These are phyloP conservation scores for Boletus vinaceobasis DNA, from an alignment of 768 basidiomycete species.

Conservation along the genomic window DNA sequence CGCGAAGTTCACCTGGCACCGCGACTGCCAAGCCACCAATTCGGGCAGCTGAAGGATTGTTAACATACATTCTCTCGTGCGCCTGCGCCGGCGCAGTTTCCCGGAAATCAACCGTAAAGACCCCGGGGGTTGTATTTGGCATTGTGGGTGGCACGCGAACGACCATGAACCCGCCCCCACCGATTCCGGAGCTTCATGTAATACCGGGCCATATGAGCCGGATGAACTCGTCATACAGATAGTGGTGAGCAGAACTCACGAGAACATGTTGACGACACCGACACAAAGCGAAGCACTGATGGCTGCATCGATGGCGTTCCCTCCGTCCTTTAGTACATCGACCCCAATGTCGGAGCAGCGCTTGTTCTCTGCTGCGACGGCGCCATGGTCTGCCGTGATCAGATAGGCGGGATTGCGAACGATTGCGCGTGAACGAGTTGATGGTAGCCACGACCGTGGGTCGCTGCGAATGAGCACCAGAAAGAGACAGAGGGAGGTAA, in stretches of 20 bases:
- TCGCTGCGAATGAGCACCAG: conserved; percentile 1
- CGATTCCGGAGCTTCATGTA: conserved; percentile 64
- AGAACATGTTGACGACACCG: conserved; percentile 89
- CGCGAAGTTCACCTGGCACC: conserved; percentile 88
- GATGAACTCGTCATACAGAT: neutral
- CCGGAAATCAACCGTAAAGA: conserved; percentile 80
- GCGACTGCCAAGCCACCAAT: conserved; percentile 86
- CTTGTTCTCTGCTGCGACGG: conserved; percentile 86
- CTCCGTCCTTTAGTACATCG: conserved; percentile 69
- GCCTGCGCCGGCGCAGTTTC: conserved; percentile 78
- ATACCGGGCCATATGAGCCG: conserved; percentile 2
- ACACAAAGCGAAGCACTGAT: conserved; percentile 76
- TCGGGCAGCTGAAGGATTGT: conserved; percentile 48
- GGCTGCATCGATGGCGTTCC: conserved; percentile 88
- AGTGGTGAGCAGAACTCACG: conserved; percentile 43
- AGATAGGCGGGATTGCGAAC: conserved; percentile 54
- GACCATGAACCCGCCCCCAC: conserved; percentile 87
- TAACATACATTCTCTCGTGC: conserved; percentile 73
- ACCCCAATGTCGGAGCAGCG: conserved; percentile 86
- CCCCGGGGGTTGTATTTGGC: conserved; percentile 47
- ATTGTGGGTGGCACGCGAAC: conserved; percentile 64
- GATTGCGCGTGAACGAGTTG: neutral
- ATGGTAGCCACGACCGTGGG: neutral
- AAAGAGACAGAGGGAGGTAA: conserved; percentile 14
- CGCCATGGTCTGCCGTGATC: conserved; percentile 66